Conservation (phyloP, 1,284 basidiomycete genomes). For the Pseudozyma flocculosa region DNA sequence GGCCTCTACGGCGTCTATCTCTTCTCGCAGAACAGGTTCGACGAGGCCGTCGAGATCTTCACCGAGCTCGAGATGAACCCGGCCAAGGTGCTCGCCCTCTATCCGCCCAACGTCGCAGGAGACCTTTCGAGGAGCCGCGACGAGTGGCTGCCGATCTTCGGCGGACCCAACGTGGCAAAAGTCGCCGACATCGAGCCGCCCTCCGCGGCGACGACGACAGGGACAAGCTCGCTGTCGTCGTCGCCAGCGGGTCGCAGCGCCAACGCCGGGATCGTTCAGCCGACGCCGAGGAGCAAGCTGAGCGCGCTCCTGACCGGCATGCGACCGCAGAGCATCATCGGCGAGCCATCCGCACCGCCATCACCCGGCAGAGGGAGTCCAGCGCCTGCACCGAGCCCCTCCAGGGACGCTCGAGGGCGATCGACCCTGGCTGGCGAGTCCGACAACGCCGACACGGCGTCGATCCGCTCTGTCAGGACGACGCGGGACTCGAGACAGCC, state of each 20-base stretch:
- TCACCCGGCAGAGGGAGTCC: too few relatives aligned
- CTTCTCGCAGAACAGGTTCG: conserved; percentile 70
- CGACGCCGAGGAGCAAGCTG: conserved; percentile 47
- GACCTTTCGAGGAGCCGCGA: conserved; percentile 69
- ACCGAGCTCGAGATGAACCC: conserved; percentile 87
- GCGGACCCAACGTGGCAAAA: conserved; percentile 64
- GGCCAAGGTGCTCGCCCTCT: conserved; percentile 87
- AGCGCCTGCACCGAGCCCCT: too few relatives aligned
- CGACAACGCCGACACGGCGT: conserved; percentile 12
- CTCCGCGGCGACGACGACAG: too few relatives aligned
- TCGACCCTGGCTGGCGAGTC: too few relatives aligned
- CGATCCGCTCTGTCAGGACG: conserved; percentile 27
- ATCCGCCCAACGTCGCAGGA: conserved; percentile 78
- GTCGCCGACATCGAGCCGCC: too few relatives aligned
- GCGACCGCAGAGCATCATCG: conserved; percentile 36
- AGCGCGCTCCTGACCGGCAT: conserved; percentile 17
- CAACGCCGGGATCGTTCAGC: too few relatives aligned
- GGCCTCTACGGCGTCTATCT: conserved; percentile 69
- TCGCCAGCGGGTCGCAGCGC: too few relatives aligned
- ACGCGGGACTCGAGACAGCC: conserved; percentile 17
- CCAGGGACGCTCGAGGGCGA: too few relatives aligned
- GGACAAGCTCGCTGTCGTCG: too few relatives aligned
- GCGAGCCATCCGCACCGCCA: conserved; percentile 2
- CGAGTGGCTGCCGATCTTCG: conserved; percentile 83
- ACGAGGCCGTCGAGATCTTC: conserved; percentile 81